A percentile compares a stretch with the other conserved stretches of the same genome.
phyloP scores from a whole-genome alignment of 306 rosid genomes.

The Abrus precatorius region DNA sequence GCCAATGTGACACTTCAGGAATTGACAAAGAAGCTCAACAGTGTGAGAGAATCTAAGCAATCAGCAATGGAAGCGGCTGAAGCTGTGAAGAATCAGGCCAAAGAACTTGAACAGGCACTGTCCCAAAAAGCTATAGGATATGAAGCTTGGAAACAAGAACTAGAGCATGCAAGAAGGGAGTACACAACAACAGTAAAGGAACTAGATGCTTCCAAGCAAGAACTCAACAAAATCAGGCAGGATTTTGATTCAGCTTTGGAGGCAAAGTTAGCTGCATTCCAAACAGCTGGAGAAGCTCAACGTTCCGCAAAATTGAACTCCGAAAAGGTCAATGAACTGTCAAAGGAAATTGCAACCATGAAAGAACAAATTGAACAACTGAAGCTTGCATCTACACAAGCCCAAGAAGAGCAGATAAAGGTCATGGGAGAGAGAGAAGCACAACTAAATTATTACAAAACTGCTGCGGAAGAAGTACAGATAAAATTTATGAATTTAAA shows the following conservation, averaged over 20 bases:
- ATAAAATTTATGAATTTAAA: slow-evolving; percentile 55
- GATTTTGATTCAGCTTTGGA: slow-evolving; percentile 91
- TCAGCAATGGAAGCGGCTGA: slow-evolving; percentile 76
- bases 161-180: slow-evolving; percentile 76
- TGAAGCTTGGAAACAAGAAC: slow-evolving; percentile 76
- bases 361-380: slow-evolving; percentile 63
- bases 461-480: slow-evolving; percentile 60
- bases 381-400: slow-evolving; percentile 58
- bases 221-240: slow-evolving; percentile 81
- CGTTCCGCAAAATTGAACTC: slow-evolving; percentile 68
- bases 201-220: slow-evolving; percentile 89
- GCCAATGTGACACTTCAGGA: slow-evolving; percentile 73
- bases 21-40: slow-evolving; percentile 62
- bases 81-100: slow-evolving; percentile 66
- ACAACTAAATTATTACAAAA: slow-evolving; percentile 43
- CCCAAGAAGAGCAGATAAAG: slow-evolving; percentile 61
- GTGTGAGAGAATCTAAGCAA: slow-evolving; percentile 71
- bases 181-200: slow-evolving; percentile 65
- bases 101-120: slow-evolving; percentile 67
- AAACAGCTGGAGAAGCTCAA: slow-evolving; percentile 90
- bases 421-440: slow-evolving; percentile 58
- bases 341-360: slow-evolving; percentile 73
- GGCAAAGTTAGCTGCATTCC: slow-evolving; percentile 83
- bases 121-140: slow-evolving; percentile 59
- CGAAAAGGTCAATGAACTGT: slow-evolving; percentile 66